Conservation (phyloP, 1,284 basidiomycete genomes). For the Puccinia brachypodii region DNA sequence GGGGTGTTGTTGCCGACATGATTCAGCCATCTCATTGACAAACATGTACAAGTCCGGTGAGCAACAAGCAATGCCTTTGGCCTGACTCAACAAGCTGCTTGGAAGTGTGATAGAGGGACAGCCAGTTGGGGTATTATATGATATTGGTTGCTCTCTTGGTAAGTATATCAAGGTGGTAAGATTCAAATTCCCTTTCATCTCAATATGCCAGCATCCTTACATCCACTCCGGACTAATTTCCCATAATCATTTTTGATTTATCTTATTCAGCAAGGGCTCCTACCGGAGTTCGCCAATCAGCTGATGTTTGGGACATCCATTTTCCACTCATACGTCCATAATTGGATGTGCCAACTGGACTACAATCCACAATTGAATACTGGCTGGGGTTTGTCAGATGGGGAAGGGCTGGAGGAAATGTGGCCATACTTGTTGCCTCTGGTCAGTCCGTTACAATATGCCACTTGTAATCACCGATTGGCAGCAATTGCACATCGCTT, state of each 20-base stretch:
- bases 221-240: too few species aligned
- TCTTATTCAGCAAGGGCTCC: not conserved
- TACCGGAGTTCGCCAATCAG: not conserved
- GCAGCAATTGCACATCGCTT: not conserved
- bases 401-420: not conserved
- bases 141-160: slow-evolving; percentile 17
- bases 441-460: not conserved
- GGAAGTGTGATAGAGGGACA: not conserved
- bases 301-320: not conserved
- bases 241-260: too few species aligned
- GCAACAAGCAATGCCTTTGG: not conserved
- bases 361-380: not conserved
- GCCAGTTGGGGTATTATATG: not conserved
- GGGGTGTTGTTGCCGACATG: slow-evolving; percentile 19
- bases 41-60: slow-evolving; percentile 16
- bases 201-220: too few species aligned
- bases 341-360: not conserved
- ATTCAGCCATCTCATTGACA: not conserved
- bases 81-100: not conserved
- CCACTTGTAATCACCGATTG: not conserved
- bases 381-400: not conserved
- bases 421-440: not conserved
- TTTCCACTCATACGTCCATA: not conserved
- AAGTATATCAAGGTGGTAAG: slow-evolving; percentile 12
- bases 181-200: not conserved